Percentiles rank a stretch among this genome's conserved stretches.
Conservation (phyloP, 2,329 filamentous ascomycete genomes). For the Penicillium sp. region DNA sequence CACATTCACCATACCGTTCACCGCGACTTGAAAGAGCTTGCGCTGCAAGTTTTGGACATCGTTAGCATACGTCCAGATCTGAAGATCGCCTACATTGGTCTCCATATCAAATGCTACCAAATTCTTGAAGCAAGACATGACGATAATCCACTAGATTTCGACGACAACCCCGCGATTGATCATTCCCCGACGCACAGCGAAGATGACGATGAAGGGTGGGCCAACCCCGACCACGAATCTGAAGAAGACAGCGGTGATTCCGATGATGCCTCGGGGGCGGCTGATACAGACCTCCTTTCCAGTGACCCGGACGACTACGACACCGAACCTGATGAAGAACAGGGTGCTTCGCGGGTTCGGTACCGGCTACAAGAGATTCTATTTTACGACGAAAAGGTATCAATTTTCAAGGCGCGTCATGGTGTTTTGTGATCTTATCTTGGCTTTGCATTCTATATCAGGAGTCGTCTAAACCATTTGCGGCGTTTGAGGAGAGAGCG, state of each 20-base stretch:
- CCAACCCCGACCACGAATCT: constrained; percentile 43
- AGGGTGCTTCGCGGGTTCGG: constrained; percentile 37
- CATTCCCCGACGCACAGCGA: constrained; percentile 40
- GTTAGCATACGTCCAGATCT: constrained; percentile 73
- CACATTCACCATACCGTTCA: constrained; percentile 63
- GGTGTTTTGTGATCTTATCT: constrained; percentile 41
- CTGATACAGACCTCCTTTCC: constrained; percentile 21
- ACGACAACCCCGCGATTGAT: constrained; percentile 32
- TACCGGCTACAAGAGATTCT: constrained; percentile 73
- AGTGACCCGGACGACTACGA: constrained; percentile 44
- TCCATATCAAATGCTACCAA: constrained; percentile 77
- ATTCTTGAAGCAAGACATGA: constrained; percentile 61
- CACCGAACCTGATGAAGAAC: constrained; percentile 37
- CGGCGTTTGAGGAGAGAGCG: not conserved
- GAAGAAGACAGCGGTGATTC: constrained; percentile 38
- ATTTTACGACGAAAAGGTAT: constrained; percentile 80
- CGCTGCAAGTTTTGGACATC: constrained; percentile 73
- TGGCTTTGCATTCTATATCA: constrained; percentile 1
- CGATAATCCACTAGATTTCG: constrained; percentile 31
- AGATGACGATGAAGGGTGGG: constrained; percentile 40
- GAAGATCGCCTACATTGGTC: constrained; percentile 72
- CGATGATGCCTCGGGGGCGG: constrained; percentile 23
- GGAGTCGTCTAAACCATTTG: not conserved
- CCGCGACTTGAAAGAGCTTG: constrained; percentile 66
- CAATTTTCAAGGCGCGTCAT: constrained; percentile 74